A percentile compares a stretch with the other conserved stretches of the same genome.
These are phyloP conservation scores for Gigaspora rosea DNA, from an alignment of 192 early-diverging fungal genomes.

Conservation along the genomic window DNA sequence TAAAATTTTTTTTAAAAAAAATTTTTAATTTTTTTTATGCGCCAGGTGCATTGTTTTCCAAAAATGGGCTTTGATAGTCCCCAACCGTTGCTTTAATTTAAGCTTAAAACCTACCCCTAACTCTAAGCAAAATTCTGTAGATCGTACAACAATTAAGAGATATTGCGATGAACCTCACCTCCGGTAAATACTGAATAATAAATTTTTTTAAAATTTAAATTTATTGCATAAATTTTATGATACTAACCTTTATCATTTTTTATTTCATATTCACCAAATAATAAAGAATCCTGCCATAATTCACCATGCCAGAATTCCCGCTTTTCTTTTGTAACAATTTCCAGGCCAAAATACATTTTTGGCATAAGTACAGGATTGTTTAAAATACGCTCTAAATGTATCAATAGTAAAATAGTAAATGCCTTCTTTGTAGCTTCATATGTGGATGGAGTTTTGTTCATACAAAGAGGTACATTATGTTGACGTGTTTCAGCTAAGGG, in stretches of 20 bases:
- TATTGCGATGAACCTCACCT: too few relatives aligned
- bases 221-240: too few relatives aligned
- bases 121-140: too few relatives aligned
- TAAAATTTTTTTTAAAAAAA: too few relatives aligned
- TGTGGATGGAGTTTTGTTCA: neutral
- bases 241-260: neutral
- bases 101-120: too few relatives aligned
- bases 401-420: neutral
- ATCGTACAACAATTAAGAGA: too few relatives aligned
- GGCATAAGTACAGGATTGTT: neutral
- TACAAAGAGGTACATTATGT: neutral
- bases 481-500: neutral
- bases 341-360: neutral
- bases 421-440: neutral
- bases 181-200: too few relatives aligned
- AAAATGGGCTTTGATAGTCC: too few relatives aligned
- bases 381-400: neutral
- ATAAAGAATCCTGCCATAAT: neutral
- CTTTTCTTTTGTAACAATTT: neutral
- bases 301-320: constrained; percentile 3
- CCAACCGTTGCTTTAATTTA: too few relatives aligned
- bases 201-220: too few relatives aligned
- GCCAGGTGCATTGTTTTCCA: too few relatives aligned
- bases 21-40: too few relatives aligned
- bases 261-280: neutral